Evolutionary conservation across 1,284 basidiomycete genomes (phyloP).

Genomic region (Tylopilus sp.): DNA sequence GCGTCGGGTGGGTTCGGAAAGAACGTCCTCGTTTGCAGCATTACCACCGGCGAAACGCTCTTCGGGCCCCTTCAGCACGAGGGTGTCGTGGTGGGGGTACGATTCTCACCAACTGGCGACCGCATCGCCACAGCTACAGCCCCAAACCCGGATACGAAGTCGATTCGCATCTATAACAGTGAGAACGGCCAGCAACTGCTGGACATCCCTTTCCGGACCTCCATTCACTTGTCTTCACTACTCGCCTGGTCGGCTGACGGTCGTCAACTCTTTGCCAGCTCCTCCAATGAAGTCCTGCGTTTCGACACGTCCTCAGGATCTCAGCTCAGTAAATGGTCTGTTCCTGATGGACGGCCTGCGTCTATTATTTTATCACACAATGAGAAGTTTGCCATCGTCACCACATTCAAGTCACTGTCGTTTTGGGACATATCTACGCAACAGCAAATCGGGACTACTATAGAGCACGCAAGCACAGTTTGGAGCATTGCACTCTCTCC

Average conservation of each 20-base stretch:
- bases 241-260: conserved; percentile 3
- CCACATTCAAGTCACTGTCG: background rate
- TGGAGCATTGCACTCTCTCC: background rate
- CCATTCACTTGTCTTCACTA: background rate
- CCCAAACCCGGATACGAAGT: background rate
- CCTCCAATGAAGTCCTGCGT: background rate
- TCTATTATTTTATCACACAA: background rate
- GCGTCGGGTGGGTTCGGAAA: too few species aligned
- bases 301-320: conserved; percentile 3
- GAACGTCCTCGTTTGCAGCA: background rate
- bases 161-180: background rate
- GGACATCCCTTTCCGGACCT: background rate
- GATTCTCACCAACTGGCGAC: background rate
- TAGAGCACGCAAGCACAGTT: background rate
- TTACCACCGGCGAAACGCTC: background rate
- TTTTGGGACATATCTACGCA: conserved; percentile 10
- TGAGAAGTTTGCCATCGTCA: background rate
- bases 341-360: background rate
- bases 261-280: background rate
- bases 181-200: background rate
- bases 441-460: background rate
- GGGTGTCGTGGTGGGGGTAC: background rate
- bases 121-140: conserved; percentile 1
- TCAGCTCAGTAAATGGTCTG: background rate
- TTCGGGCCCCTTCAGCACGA: background rate